phyloP scores from a whole-genome alignment of 768 basidiomycete species.

The Leccinum arenicola region DNA sequence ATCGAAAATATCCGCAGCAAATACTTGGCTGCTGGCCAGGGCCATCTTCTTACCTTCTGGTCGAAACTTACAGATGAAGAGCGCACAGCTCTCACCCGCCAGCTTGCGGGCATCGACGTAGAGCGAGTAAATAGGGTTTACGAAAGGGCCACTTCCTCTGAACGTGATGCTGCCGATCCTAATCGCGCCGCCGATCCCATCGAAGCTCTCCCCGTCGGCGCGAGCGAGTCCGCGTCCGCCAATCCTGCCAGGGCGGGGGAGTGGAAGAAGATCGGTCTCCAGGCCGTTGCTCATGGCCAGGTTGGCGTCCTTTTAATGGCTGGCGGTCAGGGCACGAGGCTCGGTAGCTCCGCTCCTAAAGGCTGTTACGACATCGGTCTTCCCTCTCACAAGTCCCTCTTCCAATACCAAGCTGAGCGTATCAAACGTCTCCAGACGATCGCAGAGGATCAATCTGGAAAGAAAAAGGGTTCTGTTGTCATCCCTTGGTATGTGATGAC shows the following conservation, averaged over 20 bases:
- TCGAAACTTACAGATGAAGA: conserved; percentile 62
- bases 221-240: conserved; percentile 61
- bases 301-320: conserved; percentile 98
- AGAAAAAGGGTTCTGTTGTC: conserved; percentile 57
- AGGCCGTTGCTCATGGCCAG: conserved; percentile 75
- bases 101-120: conserved; percentile 81
- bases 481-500: conserved; percentile 99
- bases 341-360: conserved; percentile 91
- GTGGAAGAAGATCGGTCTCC: conserved; percentile 79
- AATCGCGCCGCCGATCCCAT: conserved; percentile 49
- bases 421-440: conserved; percentile 80
- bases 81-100: conserved; percentile 58
- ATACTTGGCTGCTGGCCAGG: conserved; percentile 82
- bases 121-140: conserved; percentile 90
- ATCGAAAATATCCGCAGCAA: conserved; percentile 54
- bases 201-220: conserved; percentile 76
- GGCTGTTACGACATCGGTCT: conserved; percentile 98
- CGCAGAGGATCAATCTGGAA: conserved; percentile 55
- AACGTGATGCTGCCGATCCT: conserved; percentile 47
- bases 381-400: conserved; percentile 89
- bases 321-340: conserved; percentile 93
- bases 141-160: conserved; percentile 67
- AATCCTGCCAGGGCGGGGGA: conserved; percentile 53
- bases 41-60: conserved; percentile 89
- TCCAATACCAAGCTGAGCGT: conserved; percentile 97